Base-by-base conservation (phyloP, 2,329 filamentous ascomycete genomes). In the Tolypocladium album region DNA sequence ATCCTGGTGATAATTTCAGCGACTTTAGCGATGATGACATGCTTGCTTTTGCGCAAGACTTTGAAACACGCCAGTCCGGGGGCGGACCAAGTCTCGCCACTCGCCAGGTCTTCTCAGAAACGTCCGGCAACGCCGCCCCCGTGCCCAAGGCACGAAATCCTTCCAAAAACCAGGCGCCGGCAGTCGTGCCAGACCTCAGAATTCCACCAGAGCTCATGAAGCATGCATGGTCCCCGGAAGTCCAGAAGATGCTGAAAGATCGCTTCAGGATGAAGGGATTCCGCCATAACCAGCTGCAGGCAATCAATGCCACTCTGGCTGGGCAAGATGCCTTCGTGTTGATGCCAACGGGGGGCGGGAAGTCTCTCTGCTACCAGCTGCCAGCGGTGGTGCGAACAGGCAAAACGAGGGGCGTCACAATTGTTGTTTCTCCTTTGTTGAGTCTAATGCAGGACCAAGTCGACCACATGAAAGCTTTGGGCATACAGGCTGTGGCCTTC, bases 381-480 rank as follows among this genome's bases (percentile, higher is more conserved):
- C 95, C 94, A 17, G 90, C 94, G 2, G 83, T 97, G 24, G 81
- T 99, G 39, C 84, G 81, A 56, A 88, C 85, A 55, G 94, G 94
- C 52, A 88, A 83, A 67, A 97, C 93, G 0, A 79, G 79, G 40
- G 95, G 94, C 4, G 86, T 99, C 31, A 97, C 93, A 0, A 82
- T 99, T 59, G 94, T 99, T 3, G 85, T 99, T n/a, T 97, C 93
- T 0, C 94, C 94, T 3, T 77, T 99, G 57, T 79, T 99, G 43
- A 97, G 93, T 77, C 77, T 99, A 67, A 99, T 99, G 94, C 88
- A 96, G 70, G 95, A 99, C 71, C 94, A 99, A 70, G 92, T 97
- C 6, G 82, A 88, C 40, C 93, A 97, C 71, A 80, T 97, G 65
- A 82, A 82, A 58, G 82, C 83, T 12, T 76, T 94, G 55, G 82